These are phyloP conservation scores for Avena insularis DNA, from an alignment of 176 grass and related monocot genomes.

Conservation along the genomic window DNA sequence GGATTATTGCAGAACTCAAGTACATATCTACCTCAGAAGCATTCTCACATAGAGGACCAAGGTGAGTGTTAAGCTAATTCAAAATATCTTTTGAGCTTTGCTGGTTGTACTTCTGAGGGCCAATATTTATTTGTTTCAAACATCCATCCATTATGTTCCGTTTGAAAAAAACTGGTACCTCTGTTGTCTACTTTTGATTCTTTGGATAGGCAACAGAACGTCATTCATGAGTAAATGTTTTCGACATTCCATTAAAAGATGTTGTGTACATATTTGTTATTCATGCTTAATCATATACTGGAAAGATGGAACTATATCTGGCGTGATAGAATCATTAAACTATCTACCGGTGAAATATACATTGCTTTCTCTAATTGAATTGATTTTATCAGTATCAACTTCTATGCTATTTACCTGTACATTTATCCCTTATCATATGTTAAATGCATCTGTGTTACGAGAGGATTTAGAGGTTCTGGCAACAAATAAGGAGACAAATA, in stretches of 20 bases:
- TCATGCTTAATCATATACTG: constrained; percentile 5
- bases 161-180: constrained; percentile 26
- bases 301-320: constrained; percentile 3
- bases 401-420: background rate
- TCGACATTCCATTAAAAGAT: background rate
- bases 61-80: constrained; percentile 53
- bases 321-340: constrained; percentile 1
- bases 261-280: background rate
- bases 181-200: background rate
- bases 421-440: background rate
- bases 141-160: background rate
- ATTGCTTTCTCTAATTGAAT: background rate
- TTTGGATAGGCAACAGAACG: background rate
- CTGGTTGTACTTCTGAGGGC: constrained; percentile 13
- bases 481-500: background rate
- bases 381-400: background rate
- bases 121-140: constrained; percentile 15
- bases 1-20: constrained; percentile 50
- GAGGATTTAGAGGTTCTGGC: constrained; percentile 19
- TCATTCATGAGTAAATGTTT: background rate
- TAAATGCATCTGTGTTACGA: constrained; percentile 12
- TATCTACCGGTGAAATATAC: background rate
- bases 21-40: constrained; percentile 60
- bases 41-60: constrained; percentile 59
- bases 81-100: constrained; percentile 25